phyloP scores from a whole-genome alignment of 495 filamentous ascomycete genomes.

The Neurospora tetraspora region DNA sequence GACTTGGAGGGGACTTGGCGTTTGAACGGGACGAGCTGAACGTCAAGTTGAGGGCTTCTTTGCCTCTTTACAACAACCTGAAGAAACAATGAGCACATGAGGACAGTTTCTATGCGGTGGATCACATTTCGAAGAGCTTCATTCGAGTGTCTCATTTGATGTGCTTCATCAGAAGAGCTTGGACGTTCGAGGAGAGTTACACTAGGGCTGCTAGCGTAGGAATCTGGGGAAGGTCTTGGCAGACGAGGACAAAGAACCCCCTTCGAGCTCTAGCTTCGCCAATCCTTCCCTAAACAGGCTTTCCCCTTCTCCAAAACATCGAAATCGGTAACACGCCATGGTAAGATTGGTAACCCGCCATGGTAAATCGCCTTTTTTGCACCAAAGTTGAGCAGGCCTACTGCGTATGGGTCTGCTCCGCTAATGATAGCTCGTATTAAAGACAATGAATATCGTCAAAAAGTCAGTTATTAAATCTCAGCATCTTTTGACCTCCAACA shows the following conservation, averaged over 20 bases:
- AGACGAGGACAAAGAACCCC: background rate
- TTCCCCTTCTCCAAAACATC: background rate
- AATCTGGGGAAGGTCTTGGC: background rate
- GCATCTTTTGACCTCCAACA: too few species aligned
- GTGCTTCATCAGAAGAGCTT: background rate
- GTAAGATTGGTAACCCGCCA: too few species aligned
- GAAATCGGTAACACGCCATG: too few species aligned
- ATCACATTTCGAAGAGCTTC: background rate
- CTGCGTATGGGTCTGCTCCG: too few species aligned
- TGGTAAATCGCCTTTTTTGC: too few species aligned
- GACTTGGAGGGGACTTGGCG: background rate
- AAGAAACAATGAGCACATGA: background rate
- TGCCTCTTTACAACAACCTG: background rate
- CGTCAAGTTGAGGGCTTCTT: background rate
- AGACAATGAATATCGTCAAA: too few species aligned
- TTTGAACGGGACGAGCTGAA: background rate
- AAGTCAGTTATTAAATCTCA: too few species aligned
- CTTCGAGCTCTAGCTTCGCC: background rate
- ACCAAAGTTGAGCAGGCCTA: too few species aligned
- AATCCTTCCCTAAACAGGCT: background rate
- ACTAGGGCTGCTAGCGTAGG: background rate
- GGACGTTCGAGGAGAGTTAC: background rate
- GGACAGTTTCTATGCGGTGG: background rate
- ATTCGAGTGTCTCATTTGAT: background rate
- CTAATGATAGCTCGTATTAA: too few species aligned